phyloP scores from a whole-genome alignment of 1,284 basidiomycete genomes.

The Tilletiaria anomala region DNA sequence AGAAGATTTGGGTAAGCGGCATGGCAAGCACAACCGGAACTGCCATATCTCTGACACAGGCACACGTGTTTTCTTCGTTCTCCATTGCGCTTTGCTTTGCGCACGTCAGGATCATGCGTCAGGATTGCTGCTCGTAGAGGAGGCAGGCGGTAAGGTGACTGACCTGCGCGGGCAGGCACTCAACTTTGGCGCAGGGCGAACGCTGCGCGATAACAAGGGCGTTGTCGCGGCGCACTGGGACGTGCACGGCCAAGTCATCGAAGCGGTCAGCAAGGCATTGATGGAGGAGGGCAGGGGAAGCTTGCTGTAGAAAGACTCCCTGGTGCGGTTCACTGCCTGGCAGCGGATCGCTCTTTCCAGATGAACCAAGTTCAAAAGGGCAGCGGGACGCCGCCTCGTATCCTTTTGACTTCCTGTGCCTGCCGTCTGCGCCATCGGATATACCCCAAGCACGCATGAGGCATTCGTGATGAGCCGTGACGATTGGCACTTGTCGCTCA shows the following conservation, averaged over 20 bases:
- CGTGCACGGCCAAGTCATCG: conserved; percentile 55
- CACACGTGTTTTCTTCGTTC: background rate
- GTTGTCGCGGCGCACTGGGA: conserved; percentile 62
- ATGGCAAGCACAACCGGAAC: background rate
- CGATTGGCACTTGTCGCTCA: too few relatives aligned
- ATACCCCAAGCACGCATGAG: too few relatives aligned
- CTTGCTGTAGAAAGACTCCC: too few relatives aligned
- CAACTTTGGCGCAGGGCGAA: conserved; percentile 74
- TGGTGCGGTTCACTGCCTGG: too few relatives aligned
- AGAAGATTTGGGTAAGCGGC: conserved; percentile 79
- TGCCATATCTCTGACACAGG: background rate
- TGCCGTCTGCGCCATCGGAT: too few relatives aligned
- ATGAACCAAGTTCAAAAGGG: too few relatives aligned
- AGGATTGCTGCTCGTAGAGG: conserved; percentile 68
- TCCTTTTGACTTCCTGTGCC: too few relatives aligned
- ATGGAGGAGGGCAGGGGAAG: conserved; percentile 46
- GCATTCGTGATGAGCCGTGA: too few relatives aligned
- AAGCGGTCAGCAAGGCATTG: conserved; percentile 57
- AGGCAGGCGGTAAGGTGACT: conserved; percentile 73
- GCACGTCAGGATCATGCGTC: conserved; percentile 69
- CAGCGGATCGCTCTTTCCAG: too few relatives aligned
- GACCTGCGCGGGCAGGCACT: conserved; percentile 67
- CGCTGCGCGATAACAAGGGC: conserved; percentile 71
- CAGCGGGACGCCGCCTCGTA: too few relatives aligned
- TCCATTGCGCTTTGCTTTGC: too few relatives aligned